These are phyloP conservation scores for Ustilago shanxiensis DNA, from an alignment of 1,284 basidiomycete species.

Conservation along the genomic window DNA sequence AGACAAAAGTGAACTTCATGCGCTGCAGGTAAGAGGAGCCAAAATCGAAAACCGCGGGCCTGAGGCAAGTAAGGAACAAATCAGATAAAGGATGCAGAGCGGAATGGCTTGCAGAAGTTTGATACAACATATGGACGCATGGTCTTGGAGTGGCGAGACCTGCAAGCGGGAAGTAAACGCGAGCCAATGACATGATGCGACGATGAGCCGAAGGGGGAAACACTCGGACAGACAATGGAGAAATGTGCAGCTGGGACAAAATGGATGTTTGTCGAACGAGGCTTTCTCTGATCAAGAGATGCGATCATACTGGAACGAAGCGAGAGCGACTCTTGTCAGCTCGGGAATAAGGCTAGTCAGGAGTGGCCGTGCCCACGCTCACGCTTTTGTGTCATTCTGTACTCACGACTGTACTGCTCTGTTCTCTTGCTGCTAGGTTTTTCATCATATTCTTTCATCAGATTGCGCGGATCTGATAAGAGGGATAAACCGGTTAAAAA, in stretches of 20 bases:
- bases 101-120: conserved; percentile 15
- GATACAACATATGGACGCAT: background rate
- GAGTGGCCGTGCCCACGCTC: conserved; percentile 6
- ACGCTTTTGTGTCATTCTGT: too few relatives aligned
- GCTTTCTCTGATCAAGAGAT: conserved; percentile 1
- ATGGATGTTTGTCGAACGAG: background rate
- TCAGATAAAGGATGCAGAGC: conserved; percentile 8
- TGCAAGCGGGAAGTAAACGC: background rate
- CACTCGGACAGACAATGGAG: background rate
- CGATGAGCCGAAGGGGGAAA: background rate
- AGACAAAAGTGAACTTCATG: conserved; percentile 30
- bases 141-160: background rate
- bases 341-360: background rate
- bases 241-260: background rate
- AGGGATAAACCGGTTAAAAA: conserved; percentile 5
- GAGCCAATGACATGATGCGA: conserved; percentile 6
- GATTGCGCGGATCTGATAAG: conserved; percentile 45
- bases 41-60: background rate
- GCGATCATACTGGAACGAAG: conserved; percentile 8
- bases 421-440: too few relatives aligned
- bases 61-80: conserved; percentile 11
- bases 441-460: conserved; percentile 12
- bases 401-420: too few relatives aligned
- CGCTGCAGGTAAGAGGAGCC: conserved; percentile 14
- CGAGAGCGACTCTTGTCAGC: background rate